Evolutionary conservation across 225 moss, liverwort and hornwort genomes (phyloP), one percentile per base, ranked within the genome.

Genomic region (Pseudoscleropodium purum): DNA sequence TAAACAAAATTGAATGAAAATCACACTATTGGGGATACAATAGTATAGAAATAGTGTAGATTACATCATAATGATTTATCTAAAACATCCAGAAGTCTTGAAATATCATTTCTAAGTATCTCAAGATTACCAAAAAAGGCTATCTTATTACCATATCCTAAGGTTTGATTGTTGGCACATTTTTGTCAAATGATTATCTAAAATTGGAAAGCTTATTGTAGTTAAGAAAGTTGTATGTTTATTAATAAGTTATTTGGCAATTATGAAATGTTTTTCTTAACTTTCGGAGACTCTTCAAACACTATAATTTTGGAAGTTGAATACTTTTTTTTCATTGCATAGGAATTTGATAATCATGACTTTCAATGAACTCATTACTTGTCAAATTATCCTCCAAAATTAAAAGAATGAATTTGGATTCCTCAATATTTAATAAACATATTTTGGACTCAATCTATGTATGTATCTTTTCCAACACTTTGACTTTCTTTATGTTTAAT

Each of bases 381-480:
- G 39, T 69, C 2, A 69, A 4, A n/a, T 1, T 68, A 2, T 69
- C 4, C 0, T 39, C 0, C 3, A 24, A 24, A 13, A 4, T 24
- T 24, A 39, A 7, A 69, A 1, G 2, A 24, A 7, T 69, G 69
- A 24, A 39, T 39, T 69, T 23, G 1, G 6, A 39, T 39, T 39
- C 7, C 0, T 7, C n/a, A 24, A n/a, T 13, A 69, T 39, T 13
- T 69, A 39, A 7, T n/a, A 3, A 2, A n/a, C 2, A n/a, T n/a
- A 4, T 23, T n/a, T 0, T n/a, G 4, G 4, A 0, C 23, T 69
- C 7, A 69, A 69, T 14, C 24, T 39, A 23, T 24, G 13, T 0
- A 39, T 2, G 39, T 39, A 39, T n/a, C 24, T 23, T 69, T 69
- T 39, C 7, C 24, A 39, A 39, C 24, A 69, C 13, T 39, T 39